A percentile compares a stretch with the other conserved stretches of the same genome.
phyloP scores from a whole-genome alignment of 805 yeast genomes.

The Saccharomycopsis guyanensis region DNA sequence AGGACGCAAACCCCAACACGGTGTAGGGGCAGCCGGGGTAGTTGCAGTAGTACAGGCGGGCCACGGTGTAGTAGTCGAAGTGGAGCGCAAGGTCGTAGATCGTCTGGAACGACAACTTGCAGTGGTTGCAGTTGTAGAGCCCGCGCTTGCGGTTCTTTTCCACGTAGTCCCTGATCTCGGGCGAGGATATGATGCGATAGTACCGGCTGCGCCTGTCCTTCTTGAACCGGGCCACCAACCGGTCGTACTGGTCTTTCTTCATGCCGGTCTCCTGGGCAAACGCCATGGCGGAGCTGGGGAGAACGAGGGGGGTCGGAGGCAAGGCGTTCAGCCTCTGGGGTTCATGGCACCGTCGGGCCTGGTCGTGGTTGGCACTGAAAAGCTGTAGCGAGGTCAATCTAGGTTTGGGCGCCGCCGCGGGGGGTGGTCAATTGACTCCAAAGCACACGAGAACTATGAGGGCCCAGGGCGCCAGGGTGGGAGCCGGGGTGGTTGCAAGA shows the following conservation, averaged over 20 bases:
- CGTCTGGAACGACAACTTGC: slow-evolving; percentile 9
- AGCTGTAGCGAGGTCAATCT: no score
- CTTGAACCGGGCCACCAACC: slow-evolving; percentile 1
- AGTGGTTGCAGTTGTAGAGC: slow-evolving; percentile 21
- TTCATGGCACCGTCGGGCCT: no score
- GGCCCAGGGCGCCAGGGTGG: no score
- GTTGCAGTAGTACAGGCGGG: slow-evolving; percentile 8
- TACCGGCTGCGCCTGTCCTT: slow-evolving; percentile 11
- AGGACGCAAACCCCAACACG: slow-evolving; percentile 13
- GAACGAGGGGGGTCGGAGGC: no score
- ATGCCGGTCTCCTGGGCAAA: background rate
- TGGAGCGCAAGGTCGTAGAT: slow-evolving; percentile 18
- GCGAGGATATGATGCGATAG: background rate
- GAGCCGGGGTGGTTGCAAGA: background rate
- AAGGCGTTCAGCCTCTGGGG: no score
- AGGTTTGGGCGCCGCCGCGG: no score
- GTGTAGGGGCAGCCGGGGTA: slow-evolving; percentile 12
- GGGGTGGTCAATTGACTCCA: no score
- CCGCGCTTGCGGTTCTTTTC: slow-evolving; percentile 32
- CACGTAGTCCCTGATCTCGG: slow-evolving; percentile 11
- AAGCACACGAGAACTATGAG: no score
- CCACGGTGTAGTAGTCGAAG: slow-evolving; percentile 15
- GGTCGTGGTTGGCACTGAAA: no score
- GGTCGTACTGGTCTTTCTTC: background rate
- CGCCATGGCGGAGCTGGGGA: background rate